Evolutionary conservation across 2,329 filamentous ascomycete species (phyloP), one percentile per base, ranked within the genome.

Genomic region (Alternaria panax): DNA sequence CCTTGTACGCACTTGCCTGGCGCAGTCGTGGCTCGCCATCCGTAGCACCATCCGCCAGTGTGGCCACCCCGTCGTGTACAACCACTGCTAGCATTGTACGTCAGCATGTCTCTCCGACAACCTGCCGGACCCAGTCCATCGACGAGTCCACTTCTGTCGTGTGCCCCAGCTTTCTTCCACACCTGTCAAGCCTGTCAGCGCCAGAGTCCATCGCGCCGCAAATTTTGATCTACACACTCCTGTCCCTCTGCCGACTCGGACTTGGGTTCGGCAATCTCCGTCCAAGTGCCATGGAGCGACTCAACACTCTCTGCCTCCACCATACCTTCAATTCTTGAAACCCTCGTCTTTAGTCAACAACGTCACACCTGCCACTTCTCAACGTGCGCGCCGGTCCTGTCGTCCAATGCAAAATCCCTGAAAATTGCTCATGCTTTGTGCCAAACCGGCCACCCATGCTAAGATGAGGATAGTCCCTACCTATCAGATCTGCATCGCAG

Each of bases 291-390:
- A 24, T 36, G 45, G 20, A 14, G 28, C 34, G 22, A 45, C 54
- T 28, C 18, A 16, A 38, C 42, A 40, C 34, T 12, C 47, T 22
- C 51, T 48, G 25, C 40, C 14, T 43, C 51, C 30, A 28, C 41
- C 16, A 43, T 36, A 48, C 32, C 36, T 41, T 24, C 38, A 28
- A 46, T 43, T 60, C 42, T 38, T 51, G 59, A 62, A 55, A 54
- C 59, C 30, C 51, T 20, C 46, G 47, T 43, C 55, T 27, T 48
- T 50, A 40, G 41, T 52, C 63, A 60, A 54, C 52, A 58, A 64
- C 56, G 46, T 67, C 63, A 62, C 45, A 57, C 38, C 61, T 66
- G 63, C 61, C 63, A 66, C 48, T 56, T 50, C 53, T 54, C 34
- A 36, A 34, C 55, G 46, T 43, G 57, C 41, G 46, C 20, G 56